These are phyloP conservation scores for Aegilops umbellulata DNA, from an alignment of 176 grass and related monocot species.

Conservation along the genomic window DNA sequence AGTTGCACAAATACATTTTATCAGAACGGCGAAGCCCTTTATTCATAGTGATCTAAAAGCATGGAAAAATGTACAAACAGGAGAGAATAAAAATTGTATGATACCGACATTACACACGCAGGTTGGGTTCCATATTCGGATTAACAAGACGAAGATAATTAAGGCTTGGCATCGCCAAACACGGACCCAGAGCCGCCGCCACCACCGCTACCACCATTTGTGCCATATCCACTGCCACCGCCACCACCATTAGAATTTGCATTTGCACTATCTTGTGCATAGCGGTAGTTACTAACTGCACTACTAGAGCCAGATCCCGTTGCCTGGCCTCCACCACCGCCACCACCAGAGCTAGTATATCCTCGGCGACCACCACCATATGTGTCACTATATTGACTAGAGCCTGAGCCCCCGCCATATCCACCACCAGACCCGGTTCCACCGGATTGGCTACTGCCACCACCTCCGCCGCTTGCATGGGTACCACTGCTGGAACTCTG, in stretches of 20 bases:
- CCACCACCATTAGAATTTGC: not conserved
- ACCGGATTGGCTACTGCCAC: not conserved
- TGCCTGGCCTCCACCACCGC: not conserved
- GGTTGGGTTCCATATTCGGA: not conserved
- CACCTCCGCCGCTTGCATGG: not conserved
- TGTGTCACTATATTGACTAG: not conserved
- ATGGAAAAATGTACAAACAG: not conserved
- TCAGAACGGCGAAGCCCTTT: not conserved
- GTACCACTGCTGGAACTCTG: not conserved
- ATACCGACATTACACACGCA: not conserved
- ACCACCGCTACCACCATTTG: not conserved
- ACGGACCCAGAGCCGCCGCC: conserved; percentile 10
- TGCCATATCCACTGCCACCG: not conserved
- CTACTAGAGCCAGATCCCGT: not conserved
- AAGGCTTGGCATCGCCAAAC: not conserved
- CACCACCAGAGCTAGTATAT: not conserved
- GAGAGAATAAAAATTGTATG: not conserved
- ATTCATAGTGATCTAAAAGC: not conserved
- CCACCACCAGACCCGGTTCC: not conserved
- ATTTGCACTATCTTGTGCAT: not conserved
- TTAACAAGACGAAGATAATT: not conserved
- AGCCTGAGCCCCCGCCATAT: not conserved
- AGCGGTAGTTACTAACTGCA: not conserved
- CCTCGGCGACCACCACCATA: not conserved
- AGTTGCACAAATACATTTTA: not conserved